A percentile compares a stretch with the other conserved stretches of the same genome.
These are phyloP conservation scores for Teunomyces barrocoloradensis DNA, from an alignment of 805 yeast genomes.

Conservation along the genomic window DNA sequence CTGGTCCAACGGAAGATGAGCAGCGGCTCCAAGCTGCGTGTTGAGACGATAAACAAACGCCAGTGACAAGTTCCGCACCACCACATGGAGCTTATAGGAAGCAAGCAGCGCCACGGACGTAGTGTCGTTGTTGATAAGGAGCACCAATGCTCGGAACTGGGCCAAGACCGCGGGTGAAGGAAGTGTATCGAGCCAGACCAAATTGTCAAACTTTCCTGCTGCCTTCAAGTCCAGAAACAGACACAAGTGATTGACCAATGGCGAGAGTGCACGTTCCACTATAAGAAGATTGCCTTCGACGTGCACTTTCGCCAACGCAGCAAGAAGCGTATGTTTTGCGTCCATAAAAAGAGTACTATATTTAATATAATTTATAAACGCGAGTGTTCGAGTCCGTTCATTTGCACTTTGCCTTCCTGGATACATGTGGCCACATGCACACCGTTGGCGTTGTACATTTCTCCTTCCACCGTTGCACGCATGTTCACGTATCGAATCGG, in stretches of 20 bases:
- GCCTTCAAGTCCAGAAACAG: constrained; percentile 52
- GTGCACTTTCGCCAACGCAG: constrained; percentile 20
- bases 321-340: constrained; percentile 16
- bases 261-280: constrained; percentile 47
- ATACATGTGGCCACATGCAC: constrained; percentile 56
- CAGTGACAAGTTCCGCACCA: constrained; percentile 38
- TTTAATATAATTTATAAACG: background rate
- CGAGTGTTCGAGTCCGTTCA: constrained; percentile 21
- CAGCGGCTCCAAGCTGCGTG: constrained; percentile 13
- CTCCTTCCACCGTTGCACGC: constrained; percentile 56
- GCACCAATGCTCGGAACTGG: constrained; percentile 17
- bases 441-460: constrained; percentile 50
- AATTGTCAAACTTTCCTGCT: constrained; percentile 41
- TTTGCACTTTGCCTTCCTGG: constrained; percentile 60
- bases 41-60: constrained; percentile 33
- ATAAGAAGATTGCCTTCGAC: constrained; percentile 25
- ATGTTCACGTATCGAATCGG: constrained; percentile 50
- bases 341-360: background rate
- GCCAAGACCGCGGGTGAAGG: constrained; percentile 10
- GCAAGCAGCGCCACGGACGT: constrained; percentile 16
- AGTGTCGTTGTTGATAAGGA: constrained; percentile 11
- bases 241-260: constrained; percentile 51
- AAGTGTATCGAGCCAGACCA: constrained; percentile 12
- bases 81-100: constrained; percentile 16
- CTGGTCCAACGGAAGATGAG: constrained; percentile 8